Evolutionary conservation across 2,329 filamentous ascomycete genomes (phyloP), one percentile per base, ranked within the genome.

Genomic region (Fonsecaea pedrosoi): DNA sequence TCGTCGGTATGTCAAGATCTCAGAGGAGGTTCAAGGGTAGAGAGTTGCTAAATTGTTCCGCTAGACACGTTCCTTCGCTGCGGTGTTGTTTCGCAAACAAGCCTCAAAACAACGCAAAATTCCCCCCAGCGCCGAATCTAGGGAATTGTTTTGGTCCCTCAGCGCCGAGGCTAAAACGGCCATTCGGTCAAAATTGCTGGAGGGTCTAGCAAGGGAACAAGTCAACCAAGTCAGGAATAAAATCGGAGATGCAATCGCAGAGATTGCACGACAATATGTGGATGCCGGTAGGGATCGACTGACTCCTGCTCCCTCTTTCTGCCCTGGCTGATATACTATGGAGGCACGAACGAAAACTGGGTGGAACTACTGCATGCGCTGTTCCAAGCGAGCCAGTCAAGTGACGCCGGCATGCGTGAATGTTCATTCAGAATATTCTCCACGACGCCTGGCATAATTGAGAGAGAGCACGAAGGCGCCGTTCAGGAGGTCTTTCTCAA

Each of bases 181-280:
- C 56, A 96, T 98, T 74, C 89, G 93, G 73, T 86, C 90, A 75
- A 97, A 94, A 79, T 83, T 98, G 66, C 85, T 98, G 50, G 87
- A 94, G 75, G 89, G 88, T 60, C 84, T 97, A 61, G 87, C 87
- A 65, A 84, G 83, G 69, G 95, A 98, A 81, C 82, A 86, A 25
- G 87, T 91, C 69, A 86, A 89, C 69, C 83, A 87, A 45, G 91
- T 97, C 55, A 87, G 95, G 74, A 95, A 97, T 82, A 99, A 99
- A 81, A 91, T 98, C 77, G 95, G 94, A 74, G 95, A 99, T 80
- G 93, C 94, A n/a, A 91, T 98, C 69, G 95, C 95, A 30, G 95
- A 99, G 80, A 85, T 99, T 68, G 95, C 94, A 54, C 89, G 95
- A 75, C 93, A 99, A 82, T 97, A 97, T 80, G 91, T 92, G 54